Conservation (phyloP, 208 protist genomes). For the Trypanosoma congolense region DNA sequence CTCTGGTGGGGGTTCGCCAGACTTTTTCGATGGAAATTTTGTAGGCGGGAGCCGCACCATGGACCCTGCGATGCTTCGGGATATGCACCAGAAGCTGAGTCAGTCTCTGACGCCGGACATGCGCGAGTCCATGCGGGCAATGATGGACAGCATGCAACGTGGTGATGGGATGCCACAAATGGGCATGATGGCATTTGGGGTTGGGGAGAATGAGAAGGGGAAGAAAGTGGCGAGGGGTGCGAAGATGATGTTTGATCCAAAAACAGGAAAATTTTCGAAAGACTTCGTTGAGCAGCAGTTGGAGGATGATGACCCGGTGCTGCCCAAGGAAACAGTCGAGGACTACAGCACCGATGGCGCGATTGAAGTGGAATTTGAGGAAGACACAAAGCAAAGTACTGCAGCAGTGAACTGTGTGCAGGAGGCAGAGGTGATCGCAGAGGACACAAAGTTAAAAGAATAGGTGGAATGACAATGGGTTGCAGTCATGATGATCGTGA, state of each 20-base stretch:
- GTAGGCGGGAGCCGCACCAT: slow-evolving; percentile 44
- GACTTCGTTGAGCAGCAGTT: slow-evolving; percentile 86
- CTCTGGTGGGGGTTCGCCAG: slow-evolving; percentile 9
- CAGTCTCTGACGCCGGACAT: slow-evolving; percentile 78
- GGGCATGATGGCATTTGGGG: slow-evolving; percentile 89
- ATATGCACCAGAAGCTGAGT: slow-evolving; percentile 65
- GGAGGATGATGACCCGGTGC: slow-evolving; percentile 75
- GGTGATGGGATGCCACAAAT: slow-evolving; percentile 65
- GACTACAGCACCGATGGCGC: slow-evolving; percentile 66
- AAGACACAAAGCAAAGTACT: slow-evolving; percentile 23
- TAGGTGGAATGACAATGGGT: background rate
- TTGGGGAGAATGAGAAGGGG: slow-evolving; percentile 85
- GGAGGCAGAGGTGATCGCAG: slow-evolving; percentile 40
- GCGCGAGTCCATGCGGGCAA: slow-evolving; percentile 73
- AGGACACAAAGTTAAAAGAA: slow-evolving; percentile 15
- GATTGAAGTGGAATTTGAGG: slow-evolving; percentile 85
- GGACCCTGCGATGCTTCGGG: slow-evolving; percentile 42
- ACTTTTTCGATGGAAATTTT: slow-evolving; percentile 81
- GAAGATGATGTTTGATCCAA: slow-evolving; percentile 70
- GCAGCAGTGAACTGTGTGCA: slow-evolving; percentile 27
- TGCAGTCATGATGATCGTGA: background rate
- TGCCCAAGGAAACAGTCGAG: slow-evolving; percentile 77
- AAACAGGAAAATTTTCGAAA: slow-evolving; percentile 75
- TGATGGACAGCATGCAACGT: slow-evolving; percentile 61
- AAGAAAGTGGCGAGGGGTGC: slow-evolving; percentile 85